Evolutionary conservation across 116 monocot species (phyloP).

Genomic region (Trichopus zeylanicus): DNA sequence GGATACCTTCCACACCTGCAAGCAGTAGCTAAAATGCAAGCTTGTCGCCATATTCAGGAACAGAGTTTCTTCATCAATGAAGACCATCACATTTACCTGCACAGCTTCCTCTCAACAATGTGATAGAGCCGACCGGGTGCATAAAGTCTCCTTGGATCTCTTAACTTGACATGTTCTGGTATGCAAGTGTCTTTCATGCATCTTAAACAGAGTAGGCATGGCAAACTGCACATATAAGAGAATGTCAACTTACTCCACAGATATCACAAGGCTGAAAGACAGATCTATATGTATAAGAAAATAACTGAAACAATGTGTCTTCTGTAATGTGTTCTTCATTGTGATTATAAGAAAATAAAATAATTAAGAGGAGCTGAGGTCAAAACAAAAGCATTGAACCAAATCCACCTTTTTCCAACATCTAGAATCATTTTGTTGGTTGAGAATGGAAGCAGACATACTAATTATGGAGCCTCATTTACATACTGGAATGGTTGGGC

Average conservation of each 20-base stretch:
- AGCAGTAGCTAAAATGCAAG: not conserved
- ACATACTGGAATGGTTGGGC: too few species aligned
- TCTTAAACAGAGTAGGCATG: slow-evolving; percentile 73
- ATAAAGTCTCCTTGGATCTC: slow-evolving; percentile 88
- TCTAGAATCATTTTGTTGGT: not conserved
- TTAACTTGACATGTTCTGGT: slow-evolving; percentile 63
- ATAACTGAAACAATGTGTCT: too few species aligned
- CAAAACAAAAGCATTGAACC: not conserved
- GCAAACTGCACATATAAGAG: slow-evolving; percentile 56
- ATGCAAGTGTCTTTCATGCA: slow-evolving; percentile 90
- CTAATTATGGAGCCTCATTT: not conserved
- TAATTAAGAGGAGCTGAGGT: too few species aligned
- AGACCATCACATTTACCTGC: slow-evolving; percentile 30
- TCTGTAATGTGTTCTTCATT: too few species aligned
- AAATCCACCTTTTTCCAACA: too few species aligned
- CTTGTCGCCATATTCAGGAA: not conserved
- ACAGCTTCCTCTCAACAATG: slow-evolving; percentile 86
- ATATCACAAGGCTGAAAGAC: not conserved
- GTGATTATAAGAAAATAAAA: too few species aligned
- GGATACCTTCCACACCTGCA: slow-evolving; percentile 17
- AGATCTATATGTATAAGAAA: too few species aligned
- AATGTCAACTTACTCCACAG: not conserved
- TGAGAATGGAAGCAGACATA: not conserved
- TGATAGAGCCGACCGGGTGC: slow-evolving; percentile 93
- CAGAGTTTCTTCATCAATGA: not conserved